phyloP scores from a whole-genome alignment of 805 yeast species.

The Tetrapisispora nanseiensis region DNA sequence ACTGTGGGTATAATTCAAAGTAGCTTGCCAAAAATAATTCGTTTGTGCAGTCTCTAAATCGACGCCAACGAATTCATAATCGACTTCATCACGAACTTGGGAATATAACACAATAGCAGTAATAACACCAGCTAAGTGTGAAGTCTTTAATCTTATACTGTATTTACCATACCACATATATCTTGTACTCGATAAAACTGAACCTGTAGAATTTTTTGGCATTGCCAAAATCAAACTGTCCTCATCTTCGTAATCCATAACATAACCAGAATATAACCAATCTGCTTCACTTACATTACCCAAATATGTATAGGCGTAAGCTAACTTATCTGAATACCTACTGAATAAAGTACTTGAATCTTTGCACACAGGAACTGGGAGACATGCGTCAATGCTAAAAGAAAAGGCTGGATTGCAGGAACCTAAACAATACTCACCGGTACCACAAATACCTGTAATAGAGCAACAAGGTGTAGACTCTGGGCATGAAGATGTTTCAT shows the following conservation, averaged over 20 bases:
- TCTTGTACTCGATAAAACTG: conserved; percentile 69
- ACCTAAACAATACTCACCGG: conserved; percentile 65
- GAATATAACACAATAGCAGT: conserved; percentile 75
- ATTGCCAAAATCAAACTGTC: conserved; percentile 58
- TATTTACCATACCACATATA: conserved; percentile 86
- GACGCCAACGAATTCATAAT: conserved; percentile 77
- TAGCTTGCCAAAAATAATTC: conserved; percentile 73
- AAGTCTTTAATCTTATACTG: conserved; percentile 56
- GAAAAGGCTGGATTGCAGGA: conserved; percentile 79
- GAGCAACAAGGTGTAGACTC: conserved; percentile 78
- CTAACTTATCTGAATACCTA: conserved; percentile 27
- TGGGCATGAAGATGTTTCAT: conserved; percentile 54
- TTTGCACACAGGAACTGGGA: conserved; percentile 76
- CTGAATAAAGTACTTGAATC: conserved; percentile 36
- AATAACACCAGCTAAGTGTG: conserved; percentile 71
- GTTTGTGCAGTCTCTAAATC: conserved; percentile 59
- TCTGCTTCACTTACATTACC: conserved; percentile 62
- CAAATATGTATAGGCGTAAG: conserved; percentile 36
- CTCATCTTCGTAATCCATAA: conserved; percentile 40
- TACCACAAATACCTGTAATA: conserved; percentile 70
- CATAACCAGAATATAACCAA: conserved; percentile 59
- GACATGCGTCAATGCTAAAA: conserved; percentile 52
- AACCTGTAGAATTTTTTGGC: conserved; percentile 68
- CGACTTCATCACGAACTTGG: conserved; percentile 84
- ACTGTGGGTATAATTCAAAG: conserved; percentile 56